Evolutionary conservation across 805 yeast species (phyloP), one percentile per base, ranked within the genome.

Genomic region (Priceomyces castillae): DNA sequence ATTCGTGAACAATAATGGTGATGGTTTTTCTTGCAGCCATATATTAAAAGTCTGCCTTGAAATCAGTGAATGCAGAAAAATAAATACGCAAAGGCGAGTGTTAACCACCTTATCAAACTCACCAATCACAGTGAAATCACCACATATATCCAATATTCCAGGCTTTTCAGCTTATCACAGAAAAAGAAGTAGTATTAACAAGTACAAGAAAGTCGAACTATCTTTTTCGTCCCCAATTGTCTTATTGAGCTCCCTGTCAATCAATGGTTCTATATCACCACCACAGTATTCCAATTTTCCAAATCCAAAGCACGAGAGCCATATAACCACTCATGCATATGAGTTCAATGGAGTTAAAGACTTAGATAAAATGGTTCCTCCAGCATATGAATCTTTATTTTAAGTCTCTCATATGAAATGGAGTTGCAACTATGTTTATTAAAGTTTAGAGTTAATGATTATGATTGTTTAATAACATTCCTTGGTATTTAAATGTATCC

Each of bases 221-320:
- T 46, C 54, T 3, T 48, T 48, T 34, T 30, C 53, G 14, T 23
- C 47, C 9, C 51, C 56, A 9, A 41, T 52, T 16, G 28, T 36
- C 4, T 35, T 52, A 14, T 40, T 52, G 22, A 37, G 45, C 18
- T 35, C 42, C 9, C 47, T 42, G 28, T 44, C 56, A 6, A 23
- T 37, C 4, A 31, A 46, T n/a, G 53, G 48, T 7, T 42, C 47
- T 7, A 37, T 22, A 11, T 43, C 46, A 10, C 53, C 53, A 7
- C 56, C 56, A 3, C 22, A 26, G 4, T 52, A 52, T 23, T 40
- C 46, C 20, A 14, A 39, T 22, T 25, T 22, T 23, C 22, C 40
- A 14, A 28, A 37, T 18, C 19, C 17, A 6, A 7, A 9, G 16
- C 9, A n/a, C n/a, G 33, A 25, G 7, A 16, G n/a, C 10, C 7